These are phyloP conservation scores for Lycium barbarum DNA, from an alignment of 257 asterid species.

Conservation along the genomic window DNA sequence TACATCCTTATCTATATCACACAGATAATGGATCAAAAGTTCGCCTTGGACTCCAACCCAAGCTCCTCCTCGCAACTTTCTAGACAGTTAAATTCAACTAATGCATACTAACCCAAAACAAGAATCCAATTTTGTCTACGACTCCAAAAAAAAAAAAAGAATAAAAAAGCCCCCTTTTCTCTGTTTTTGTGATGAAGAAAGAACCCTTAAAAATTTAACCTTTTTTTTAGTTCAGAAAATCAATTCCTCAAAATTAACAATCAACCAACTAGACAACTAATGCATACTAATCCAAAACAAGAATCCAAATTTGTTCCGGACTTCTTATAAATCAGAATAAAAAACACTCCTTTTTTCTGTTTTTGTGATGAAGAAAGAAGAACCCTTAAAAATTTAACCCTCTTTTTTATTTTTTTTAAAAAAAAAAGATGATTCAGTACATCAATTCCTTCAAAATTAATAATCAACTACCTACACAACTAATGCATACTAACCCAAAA, in stretches of 20 bases:
- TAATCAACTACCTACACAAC: neutral
- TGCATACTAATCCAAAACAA: neutral
- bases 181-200: neutral
- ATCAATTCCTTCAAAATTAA: neutral
- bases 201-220: too few relatives aligned
- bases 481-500: neutral
- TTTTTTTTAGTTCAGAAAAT: too few relatives aligned
- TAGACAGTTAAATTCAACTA: neutral
- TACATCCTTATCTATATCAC: neutral
- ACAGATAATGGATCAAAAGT: neutral
- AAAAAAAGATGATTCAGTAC: neutral
- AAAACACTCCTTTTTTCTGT: too few relatives aligned
- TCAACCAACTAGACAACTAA: neutral
- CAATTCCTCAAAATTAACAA: too few relatives aligned
- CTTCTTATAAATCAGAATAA: too few relatives aligned
- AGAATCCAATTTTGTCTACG: neutral
- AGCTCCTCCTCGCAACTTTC: neutral
- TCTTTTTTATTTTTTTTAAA: neutral
- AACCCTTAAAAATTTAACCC: too few relatives aligned
- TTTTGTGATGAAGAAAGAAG: too few relatives aligned
- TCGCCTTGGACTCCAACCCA: neutral
- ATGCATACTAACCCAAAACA: neutral
- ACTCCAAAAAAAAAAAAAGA: neutral
- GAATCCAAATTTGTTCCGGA: neutral
- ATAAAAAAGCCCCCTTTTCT: neutral